Evolutionary conservation across 164 flowering plant species (phyloP), one percentile per base, ranked within the genome.

Genomic region (Nymphaea thermarum): DNA sequence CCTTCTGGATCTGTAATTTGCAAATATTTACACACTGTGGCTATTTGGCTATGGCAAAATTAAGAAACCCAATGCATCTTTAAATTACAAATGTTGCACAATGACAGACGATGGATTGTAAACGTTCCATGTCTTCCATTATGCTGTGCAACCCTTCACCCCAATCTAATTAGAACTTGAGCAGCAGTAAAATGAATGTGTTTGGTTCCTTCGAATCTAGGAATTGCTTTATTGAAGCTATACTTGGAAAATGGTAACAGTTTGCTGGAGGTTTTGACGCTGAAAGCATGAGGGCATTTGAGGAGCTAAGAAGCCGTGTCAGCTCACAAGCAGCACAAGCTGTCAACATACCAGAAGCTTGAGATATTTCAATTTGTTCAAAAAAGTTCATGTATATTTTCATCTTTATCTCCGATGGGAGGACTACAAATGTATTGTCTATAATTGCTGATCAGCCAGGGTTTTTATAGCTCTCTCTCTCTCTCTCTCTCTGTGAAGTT

Each of bases 241-340:
- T 51, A 15, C 8, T 51, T 51, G 57, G 12, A 51, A 51, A 51
- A 8, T 10, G 57, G 14, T 17, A 77, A 36, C 96, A 93, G 98
- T 93, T 93, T 85, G 98, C 93, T 3, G 96, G 98, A 78, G 98
- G 98, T 5, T 87, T 93, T 69, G 98, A 93, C 78, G 87, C 93
- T 8, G 98, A 90, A 67, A 93, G 96, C 77, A 93, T 93, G 98
- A 84, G 83, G 80, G 89, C 89, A 43, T 93, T 93, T 71, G 93
- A 88, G 82, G 98, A 90, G 63, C 79, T 93, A 60, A 81, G 96
- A 74, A 78, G 84, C 76, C 85, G 96, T 2, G 77, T 79, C 47
- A 69, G 70, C 43, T 43, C 84, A 45, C 4, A 12, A 60, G 83
- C 80, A 72, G 53, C 75, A 45, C 66, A 74, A 15, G 84, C 75